These are phyloP conservation scores for Sophora flavescens DNA, from an alignment of 306 rosid species.

Conservation along the genomic window DNA sequence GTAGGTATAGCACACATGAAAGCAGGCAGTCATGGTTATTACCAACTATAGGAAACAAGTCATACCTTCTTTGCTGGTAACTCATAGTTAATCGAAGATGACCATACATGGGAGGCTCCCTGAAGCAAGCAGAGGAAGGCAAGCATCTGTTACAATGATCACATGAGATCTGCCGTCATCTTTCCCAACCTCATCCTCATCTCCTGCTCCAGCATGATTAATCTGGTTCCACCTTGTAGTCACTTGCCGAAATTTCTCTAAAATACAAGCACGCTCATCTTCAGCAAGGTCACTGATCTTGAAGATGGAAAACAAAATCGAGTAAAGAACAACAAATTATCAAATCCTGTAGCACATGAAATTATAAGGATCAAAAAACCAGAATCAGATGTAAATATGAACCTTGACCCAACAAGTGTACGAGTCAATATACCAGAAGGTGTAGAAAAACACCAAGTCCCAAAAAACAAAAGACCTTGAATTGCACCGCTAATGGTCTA, in stretches of 20 bases:
- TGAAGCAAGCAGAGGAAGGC: conserved; percentile 85
- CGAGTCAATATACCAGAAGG: not conserved
- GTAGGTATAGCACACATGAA: not conserved
- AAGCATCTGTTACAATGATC: conserved; percentile 85
- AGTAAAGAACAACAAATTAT: conserved; percentile 26
- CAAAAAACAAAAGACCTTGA: not conserved
- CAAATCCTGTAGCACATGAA: not conserved
- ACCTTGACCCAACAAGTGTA: not conserved
- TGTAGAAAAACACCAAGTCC: too few relatives aligned
- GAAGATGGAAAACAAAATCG: conserved; percentile 42
- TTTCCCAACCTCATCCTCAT: conserved; percentile 54
- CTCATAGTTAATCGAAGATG: conserved; percentile 82
- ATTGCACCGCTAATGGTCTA: not conserved
- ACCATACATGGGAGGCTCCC: conserved; percentile 72
- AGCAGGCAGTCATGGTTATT: not conserved
- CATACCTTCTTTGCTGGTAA: conserved; percentile 82
- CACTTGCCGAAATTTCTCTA: conserved; percentile 74
- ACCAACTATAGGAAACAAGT: not conserved
- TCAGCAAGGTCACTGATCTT: conserved; percentile 96
- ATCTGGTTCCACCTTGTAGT: conserved; percentile 64
- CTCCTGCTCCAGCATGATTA: conserved; percentile 52
- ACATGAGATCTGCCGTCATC: conserved; percentile 72
- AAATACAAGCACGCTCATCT: conserved; percentile 65
- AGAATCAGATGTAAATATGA: not conserved
- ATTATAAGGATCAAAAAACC: not conserved